Evolutionary conservation across 179 eudicot genomes (phyloP).

Genomic region (Actinidia chinensis): DNA sequence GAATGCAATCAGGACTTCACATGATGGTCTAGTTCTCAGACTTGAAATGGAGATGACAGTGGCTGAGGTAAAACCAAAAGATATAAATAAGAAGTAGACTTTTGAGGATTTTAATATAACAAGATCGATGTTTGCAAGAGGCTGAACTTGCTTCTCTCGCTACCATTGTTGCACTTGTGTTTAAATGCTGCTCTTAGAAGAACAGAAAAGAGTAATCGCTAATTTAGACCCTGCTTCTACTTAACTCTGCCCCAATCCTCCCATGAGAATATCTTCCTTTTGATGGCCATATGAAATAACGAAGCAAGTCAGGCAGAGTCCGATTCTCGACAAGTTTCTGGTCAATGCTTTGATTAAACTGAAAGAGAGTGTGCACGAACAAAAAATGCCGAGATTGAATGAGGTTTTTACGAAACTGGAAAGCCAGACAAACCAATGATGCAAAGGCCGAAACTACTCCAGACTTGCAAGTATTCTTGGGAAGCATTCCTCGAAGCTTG

Average conservation of each 20-base stretch:
- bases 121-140: constrained; percentile 68
- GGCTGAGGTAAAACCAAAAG: constrained; percentile 25
- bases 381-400: too few relatives aligned
- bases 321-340: constrained; percentile 79
- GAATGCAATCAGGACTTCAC: constrained; percentile 38
- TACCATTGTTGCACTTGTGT: constrained; percentile 91
- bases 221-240: constrained; percentile 22
- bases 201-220: constrained; percentile 31
- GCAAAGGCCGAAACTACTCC: too few relatives aligned
- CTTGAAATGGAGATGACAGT: constrained; percentile 3
- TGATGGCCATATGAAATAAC: constrained; percentile 29
- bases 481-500: too few relatives aligned
- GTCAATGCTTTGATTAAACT: constrained; percentile 68
- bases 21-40: constrained; percentile 31
- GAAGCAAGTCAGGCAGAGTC: constrained; percentile 51
- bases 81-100: constrained; percentile 37
- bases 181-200: constrained; percentile 77
- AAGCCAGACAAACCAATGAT: too few relatives aligned
- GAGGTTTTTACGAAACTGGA: too few relatives aligned
- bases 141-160: constrained; percentile 93
- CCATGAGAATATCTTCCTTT: constrained; percentile 32
- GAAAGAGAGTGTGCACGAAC: too few relatives aligned
- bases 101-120: constrained; percentile 46
- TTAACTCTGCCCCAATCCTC: constrained; percentile 7
- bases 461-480: too few relatives aligned